Evolutionary conservation across 257 asterid species (phyloP).

Genomic region (Jacaranda mimosifolia): DNA sequence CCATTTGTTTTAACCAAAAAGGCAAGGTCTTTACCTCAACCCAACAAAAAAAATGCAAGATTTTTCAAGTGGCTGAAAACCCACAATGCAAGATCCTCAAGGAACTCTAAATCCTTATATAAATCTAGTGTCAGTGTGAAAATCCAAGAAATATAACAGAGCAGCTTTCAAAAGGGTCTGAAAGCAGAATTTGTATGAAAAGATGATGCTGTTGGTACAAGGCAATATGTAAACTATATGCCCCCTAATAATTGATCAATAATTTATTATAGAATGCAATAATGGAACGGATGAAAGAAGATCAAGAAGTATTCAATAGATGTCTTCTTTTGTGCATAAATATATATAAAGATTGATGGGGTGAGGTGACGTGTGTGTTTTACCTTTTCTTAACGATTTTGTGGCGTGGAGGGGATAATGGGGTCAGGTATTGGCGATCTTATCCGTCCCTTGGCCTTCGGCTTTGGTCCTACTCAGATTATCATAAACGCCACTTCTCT

Average conservation of each 20-base stretch:
- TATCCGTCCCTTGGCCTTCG: constrained; percentile 26
- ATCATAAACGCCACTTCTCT: neutral
- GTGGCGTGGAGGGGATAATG: constrained; percentile 22
- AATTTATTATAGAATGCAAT: neutral
- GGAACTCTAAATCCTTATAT: neutral
- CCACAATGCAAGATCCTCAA: constrained; percentile 25
- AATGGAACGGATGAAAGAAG: constrained; percentile 16
- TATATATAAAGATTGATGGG: neutral
- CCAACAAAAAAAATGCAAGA: constrained; percentile 22
- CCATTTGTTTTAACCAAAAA: too few relatives aligned
- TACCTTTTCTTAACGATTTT: neutral
- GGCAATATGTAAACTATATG: too few relatives aligned
- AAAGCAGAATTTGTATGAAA: neutral
- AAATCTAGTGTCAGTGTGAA: constrained; percentile 25
- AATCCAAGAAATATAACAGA: neutral
- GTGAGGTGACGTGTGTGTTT: too few relatives aligned
- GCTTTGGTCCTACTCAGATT: constrained; percentile 30
- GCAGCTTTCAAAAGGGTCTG: constrained; percentile 25
- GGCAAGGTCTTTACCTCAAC: neutral
- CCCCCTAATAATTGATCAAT: too few relatives aligned
- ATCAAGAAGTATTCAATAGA: constrained; percentile 1
- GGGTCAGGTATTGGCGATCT: constrained; percentile 29
- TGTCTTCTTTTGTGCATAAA: neutral
- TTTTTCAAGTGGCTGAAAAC: constrained; percentile 18
- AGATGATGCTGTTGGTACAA: neutral